These are phyloP conservation scores for Akanthomyces uredinophilus DNA, from an alignment of 2,329 filamentous ascomycete genomes.

Conservation along the genomic window DNA sequence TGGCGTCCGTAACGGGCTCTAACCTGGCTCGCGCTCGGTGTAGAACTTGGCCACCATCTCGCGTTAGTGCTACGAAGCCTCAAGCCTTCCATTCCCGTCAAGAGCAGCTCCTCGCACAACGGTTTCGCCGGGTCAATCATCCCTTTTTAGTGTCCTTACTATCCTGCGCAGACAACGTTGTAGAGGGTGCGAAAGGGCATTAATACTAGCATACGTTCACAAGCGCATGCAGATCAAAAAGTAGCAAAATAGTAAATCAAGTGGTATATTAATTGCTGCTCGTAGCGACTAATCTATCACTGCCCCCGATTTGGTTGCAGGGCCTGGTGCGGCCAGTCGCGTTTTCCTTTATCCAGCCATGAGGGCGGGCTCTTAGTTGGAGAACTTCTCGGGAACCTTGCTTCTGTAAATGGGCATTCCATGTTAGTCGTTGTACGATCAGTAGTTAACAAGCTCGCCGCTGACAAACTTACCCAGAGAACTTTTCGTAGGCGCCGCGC, in stretches of 20 bases:
- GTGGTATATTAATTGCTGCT: constrained; percentile 10
- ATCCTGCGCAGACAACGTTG: neutral
- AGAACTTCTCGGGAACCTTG: constrained; percentile 30
- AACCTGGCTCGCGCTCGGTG: too few species aligned
- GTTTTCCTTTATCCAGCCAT: neutral
- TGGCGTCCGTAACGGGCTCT: too few species aligned
- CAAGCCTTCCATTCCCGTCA: too few species aligned
- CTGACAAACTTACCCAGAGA: constrained; percentile 29
- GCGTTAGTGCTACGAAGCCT: too few species aligned
- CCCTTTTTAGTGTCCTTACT: too few species aligned
- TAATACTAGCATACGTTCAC: neutral
- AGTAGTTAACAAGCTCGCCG: neutral
- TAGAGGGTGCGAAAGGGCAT: too few species aligned
- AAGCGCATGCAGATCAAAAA: neutral
- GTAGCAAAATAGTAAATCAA: neutral
- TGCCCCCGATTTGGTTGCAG: neutral
- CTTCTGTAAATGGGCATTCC: constrained; percentile 17
- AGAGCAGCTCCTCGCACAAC: too few species aligned
- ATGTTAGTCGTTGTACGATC: neutral
- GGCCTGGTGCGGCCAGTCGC: neutral
- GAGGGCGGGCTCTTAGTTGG: constrained; percentile 25
- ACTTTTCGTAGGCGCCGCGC: constrained; percentile 32
- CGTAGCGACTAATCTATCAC: neutral
- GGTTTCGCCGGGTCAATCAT: too few species aligned
- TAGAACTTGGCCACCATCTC: too few species aligned